Evolutionary conservation across 1,139 yeast species (phyloP), one percentile per base, ranked within the genome.

Genomic region (Yamadazyma kanchanaburiensis): DNA sequence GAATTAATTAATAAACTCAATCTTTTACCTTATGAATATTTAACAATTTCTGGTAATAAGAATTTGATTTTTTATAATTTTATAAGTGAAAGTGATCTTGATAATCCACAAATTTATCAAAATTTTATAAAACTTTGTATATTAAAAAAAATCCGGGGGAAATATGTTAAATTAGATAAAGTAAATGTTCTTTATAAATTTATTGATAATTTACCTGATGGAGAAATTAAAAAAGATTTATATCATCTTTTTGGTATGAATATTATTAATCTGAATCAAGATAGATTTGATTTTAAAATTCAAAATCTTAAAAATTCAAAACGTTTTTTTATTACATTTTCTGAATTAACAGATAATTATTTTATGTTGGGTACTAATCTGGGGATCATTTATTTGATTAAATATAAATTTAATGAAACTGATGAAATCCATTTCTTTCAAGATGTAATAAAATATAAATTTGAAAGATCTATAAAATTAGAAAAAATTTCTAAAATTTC

Each of bases 21-120:
- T 27, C 27, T 43, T 12, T 26, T 43, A 22, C 47, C 48, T 5
- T 36, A 32, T 26, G 47, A 42, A 22, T 39, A 37, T 23, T 24
- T 43, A n/a, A 41, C 43, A n/a, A 33, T 43, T 1, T 17, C 34
- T n/a, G 29, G 33, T 11, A 25, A 26, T 13, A 26, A 33, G 12
- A 38, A 42, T 15, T 25, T 37, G 11, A 27, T 37, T 4, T 43
- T 43, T 26, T 38, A 28, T 21, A 43, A 42, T 25, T 25, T 36
- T 9, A 42, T 43, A n/a, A 42, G 46, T 33, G 48, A 43, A 33
- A 41, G 47, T 33, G 48, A 43, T 25, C 31, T 43, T 22, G 48
- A 43, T 28, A 43, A 43, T 28, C 48, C 48, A 4, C 43, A 42
- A 19, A 29, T 43, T 9, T 43, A 43, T 22, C 48, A 43, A 16